Percentiles rank a stretch among this genome's conserved stretches.
These are phyloP conservation scores for Hyaloscypha hepaticicola DNA, from an alignment of 495 filamentous ascomycete genomes.

Conservation along the genomic window DNA sequence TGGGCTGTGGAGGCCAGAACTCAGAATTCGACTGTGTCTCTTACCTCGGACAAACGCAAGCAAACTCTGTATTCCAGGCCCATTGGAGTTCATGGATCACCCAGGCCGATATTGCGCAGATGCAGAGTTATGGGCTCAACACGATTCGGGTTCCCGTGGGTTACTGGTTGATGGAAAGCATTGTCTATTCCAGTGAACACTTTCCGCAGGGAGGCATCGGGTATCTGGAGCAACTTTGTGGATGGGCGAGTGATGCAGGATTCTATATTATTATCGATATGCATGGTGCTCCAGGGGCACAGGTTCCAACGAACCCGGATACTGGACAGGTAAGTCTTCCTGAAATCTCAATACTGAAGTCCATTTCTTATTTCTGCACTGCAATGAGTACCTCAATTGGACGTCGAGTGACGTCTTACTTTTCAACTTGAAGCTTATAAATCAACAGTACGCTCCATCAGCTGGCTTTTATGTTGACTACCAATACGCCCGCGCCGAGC, in stretches of 20 bases:
- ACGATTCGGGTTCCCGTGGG: conserved; percentile 63
- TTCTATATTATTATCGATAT: conserved; percentile 65
- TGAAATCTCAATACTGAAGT: neutral
- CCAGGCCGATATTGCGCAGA: conserved; percentile 52
- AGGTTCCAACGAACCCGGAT: conserved; percentile 48
- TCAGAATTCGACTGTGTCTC: conserved; percentile 60
- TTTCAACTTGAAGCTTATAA: neutral
- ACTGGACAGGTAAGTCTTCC: conserved; percentile 50
- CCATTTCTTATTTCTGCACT: neutral
- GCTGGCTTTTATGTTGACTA: conserved; percentile 56
- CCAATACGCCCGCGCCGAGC: conserved; percentile 56
- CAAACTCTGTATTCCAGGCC: conserved; percentile 51
- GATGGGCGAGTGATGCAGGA: conserved; percentile 53
- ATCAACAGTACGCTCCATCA: conserved; percentile 35
- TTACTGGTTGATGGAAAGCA: conserved; percentile 60
- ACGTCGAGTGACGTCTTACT: neutral
- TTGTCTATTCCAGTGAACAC: conserved; percentile 55
- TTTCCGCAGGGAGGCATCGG: conserved; percentile 56
- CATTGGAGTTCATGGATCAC: conserved; percentile 63
- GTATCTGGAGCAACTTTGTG: conserved; percentile 54
- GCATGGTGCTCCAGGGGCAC: conserved; percentile 62
- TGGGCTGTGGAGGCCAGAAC: conserved; percentile 52
- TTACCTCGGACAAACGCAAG: conserved; percentile 50
- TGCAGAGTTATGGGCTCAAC: conserved; percentile 55
- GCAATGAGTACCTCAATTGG: neutral